These are phyloP conservation scores for Gremmenia infestans DNA, from an alignment of 2,329 filamentous ascomycete species.

Conservation along the genomic window DNA sequence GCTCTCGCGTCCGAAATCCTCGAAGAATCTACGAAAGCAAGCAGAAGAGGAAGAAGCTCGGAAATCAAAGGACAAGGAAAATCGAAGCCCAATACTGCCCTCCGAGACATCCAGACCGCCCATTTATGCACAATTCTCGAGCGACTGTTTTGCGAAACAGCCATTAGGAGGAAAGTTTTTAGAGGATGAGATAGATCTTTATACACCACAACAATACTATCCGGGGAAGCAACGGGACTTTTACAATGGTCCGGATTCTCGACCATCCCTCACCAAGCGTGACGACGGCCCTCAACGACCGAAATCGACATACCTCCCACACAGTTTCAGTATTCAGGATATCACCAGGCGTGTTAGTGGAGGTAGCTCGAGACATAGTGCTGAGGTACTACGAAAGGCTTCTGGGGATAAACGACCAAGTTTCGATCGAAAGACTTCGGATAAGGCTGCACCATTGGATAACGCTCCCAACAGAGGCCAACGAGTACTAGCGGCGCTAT, in stretches of 20 bases:
- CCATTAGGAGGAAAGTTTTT: slow-evolving; percentile 35
- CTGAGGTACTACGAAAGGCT: slow-evolving; percentile 21
- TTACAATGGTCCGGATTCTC: slow-evolving; percentile 20
- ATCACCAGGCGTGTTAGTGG: slow-evolving; percentile 26
- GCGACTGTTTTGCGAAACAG: slow-evolving; percentile 33
- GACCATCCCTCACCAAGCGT: slow-evolving; percentile 24
- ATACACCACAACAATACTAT: slow-evolving; percentile 29
- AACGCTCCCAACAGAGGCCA: slow-evolving; percentile 42
- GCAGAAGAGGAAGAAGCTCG: slow-evolving; percentile 47
- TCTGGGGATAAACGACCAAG: slow-evolving; percentile 24
- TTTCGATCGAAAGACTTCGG: slow-evolving; percentile 22
- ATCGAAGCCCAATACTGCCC: slow-evolving; percentile 58
- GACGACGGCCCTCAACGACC: slow-evolving; percentile 24
- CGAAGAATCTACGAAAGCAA: slow-evolving; percentile 57
- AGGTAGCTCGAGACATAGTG: slow-evolving; percentile 24
- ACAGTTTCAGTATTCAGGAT: slow-evolving; percentile 31
- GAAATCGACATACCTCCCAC: slow-evolving; percentile 30
- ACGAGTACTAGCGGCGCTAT: slow-evolving; percentile 60
- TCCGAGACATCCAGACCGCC: slow-evolving; percentile 48
- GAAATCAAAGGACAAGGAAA: slow-evolving; percentile 71
- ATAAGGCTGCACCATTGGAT: slow-evolving; percentile 21
- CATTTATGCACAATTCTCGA: slow-evolving; percentile 73
- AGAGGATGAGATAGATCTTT: slow-evolving; percentile 31
- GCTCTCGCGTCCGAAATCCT: slow-evolving; percentile 68
- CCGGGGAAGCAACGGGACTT: slow-evolving; percentile 30